Conservation (phyloP, 2,329 filamentous ascomycete genomes). For the Aspergillus sp. region DNA sequence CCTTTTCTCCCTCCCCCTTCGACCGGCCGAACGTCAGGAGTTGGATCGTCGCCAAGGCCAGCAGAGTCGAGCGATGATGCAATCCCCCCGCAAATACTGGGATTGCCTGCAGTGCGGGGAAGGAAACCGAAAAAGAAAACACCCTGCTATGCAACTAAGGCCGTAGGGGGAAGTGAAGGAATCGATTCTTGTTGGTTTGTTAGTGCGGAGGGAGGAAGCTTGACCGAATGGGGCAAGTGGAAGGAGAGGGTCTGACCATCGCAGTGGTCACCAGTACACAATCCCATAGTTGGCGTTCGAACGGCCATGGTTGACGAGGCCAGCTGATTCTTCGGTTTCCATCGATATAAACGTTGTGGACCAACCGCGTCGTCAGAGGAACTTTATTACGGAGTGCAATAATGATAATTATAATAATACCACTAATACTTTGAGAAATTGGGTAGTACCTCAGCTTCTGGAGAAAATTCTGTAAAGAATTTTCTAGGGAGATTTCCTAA, state of each 20-base stretch:
- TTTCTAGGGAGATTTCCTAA: constrained; percentile 7
- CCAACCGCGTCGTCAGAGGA: too few species aligned
- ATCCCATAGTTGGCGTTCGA: not conserved
- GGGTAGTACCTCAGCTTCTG: not conserved
- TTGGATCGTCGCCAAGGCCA: not conserved
- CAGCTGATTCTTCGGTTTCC: too few species aligned
- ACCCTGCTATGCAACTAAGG: not conserved
- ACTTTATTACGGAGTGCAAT: too few species aligned
- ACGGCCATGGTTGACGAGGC: not conserved
- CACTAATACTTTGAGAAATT: not conserved
- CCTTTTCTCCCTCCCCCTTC: not conserved
- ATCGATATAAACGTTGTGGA: too few species aligned
- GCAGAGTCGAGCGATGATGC: constrained; percentile 12
- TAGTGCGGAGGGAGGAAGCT: not conserved
- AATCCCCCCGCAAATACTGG: constrained; percentile 20
- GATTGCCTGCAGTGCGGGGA: constrained; percentile 29
- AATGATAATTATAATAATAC: too few species aligned
- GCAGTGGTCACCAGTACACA: not conserved
- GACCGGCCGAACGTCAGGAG: not conserved
- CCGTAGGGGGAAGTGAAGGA: not conserved
- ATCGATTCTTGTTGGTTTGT: not conserved
- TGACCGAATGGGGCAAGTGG: not conserved
- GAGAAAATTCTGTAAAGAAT: constrained; percentile 10
- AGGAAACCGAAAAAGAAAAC: not conserved
- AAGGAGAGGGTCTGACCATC: not conserved